Percentiles rank a stretch among this genome's conserved stretches.
Conservation (phyloP, 2,329 filamentous ascomycete genomes). For the Colletotrichum sp. region DNA sequence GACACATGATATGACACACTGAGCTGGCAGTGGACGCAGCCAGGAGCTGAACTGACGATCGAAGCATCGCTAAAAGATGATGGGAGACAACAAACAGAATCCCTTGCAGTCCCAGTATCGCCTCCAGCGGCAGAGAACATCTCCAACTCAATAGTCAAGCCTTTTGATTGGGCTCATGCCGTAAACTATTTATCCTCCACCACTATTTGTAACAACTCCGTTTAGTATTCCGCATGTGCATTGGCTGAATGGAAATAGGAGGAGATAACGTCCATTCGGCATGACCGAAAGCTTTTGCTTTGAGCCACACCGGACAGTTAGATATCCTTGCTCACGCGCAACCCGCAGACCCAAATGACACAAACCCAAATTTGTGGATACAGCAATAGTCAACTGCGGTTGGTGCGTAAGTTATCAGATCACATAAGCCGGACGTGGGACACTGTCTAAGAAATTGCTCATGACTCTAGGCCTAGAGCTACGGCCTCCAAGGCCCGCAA, state of each 20-base stretch:
- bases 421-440: background rate
- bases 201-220: rapidly evolving
- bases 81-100: background rate
- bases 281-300: background rate
- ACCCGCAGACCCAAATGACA: background rate
- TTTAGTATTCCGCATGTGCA: background rate
- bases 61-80: background rate
- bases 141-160: background rate
- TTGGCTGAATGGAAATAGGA: background rate
- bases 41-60: background rate
- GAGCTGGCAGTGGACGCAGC: background rate
- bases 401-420: background rate
- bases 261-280: background rate
- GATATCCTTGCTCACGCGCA: background rate
- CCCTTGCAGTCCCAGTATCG: background rate
- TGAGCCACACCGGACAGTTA: background rate
- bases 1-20: background rate
- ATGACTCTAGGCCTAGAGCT: background rate
- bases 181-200: background rate
- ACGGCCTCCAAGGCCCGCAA: background rate
- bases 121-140: background rate
- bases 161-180: background rate
- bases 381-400: background rate
- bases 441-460: background rate
- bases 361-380: background rate